Base-by-base conservation (phyloP, 1,139 yeast species). In the Schwanniomyces etchellsii region DNA sequence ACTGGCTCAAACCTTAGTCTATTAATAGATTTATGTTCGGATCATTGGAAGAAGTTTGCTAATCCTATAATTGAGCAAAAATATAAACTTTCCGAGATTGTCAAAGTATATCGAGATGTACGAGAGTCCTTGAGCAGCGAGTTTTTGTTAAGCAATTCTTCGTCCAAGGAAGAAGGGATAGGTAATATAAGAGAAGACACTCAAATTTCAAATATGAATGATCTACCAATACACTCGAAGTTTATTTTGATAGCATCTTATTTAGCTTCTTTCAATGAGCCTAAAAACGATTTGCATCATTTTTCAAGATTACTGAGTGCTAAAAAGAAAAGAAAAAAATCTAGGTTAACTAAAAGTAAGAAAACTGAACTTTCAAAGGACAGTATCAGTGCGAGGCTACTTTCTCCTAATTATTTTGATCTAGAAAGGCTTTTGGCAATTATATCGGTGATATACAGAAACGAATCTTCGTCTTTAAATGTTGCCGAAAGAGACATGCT, bases 391-490 rank as follows among this genome's bases (percentile, higher is more conserved):
- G 59, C 74, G 4, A 58, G 78, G 17, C 54, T 78, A 15, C 60
- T 79, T 20, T 73, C 78, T 7, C 79, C 86, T 1, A 71, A 74
- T 16, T 62, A 70, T 28, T 81, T 81, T 46, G 88, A 81, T 33
- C 55, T 80, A 32, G 91, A 81, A 45, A 60, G 91, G 33, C 55
- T 80, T 56, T 54, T 78, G 40, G 86, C 89, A 2, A 80, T 81
- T 20, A 51, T 78, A 22, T 73, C 77, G 18, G 75, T 82, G 1
- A 69, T 81, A 9, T 72, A 71, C 41, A 42, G 71, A 35, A 62
- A 57, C 26, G 63, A 62, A 35, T 52, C 71, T 1, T 44, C 50
- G 11, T 45, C 58, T 2, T 47, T 60, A 27, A 50, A 53, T 20
- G 42, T 49, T 15, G 50, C 57, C 5, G 52, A 53, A 27, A 51